A percentile compares a stretch with the other conserved stretches of the same genome.
Evolutionary conservation across 75 land plant species (phyloP).

Genomic region (Cunninghamia lanceolata): DNA sequence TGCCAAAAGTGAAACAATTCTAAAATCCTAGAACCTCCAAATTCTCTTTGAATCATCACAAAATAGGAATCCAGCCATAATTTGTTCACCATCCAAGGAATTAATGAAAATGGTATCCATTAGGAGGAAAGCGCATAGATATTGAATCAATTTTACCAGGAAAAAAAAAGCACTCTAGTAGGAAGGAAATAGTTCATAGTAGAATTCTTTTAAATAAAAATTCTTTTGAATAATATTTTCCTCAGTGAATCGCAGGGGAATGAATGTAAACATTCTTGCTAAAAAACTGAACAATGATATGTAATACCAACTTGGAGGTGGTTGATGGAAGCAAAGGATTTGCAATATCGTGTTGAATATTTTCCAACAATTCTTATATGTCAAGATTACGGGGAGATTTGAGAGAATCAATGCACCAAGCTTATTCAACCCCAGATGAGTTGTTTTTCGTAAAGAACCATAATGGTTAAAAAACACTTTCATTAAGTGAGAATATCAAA

Average conservation of each 20-base stretch:
- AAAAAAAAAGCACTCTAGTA: not conserved
- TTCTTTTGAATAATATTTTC: not conserved
- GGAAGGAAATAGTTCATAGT: not conserved
- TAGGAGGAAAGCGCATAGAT: not conserved
- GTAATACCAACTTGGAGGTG: not conserved
- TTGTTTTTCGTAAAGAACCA: not conserved
- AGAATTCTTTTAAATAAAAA: not conserved
- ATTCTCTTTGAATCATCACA: not conserved
- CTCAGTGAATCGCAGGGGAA: not conserved
- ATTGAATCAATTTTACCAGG: not conserved
- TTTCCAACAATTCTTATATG: not conserved
- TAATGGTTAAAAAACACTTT: not conserved
- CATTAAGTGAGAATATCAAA: not conserved
- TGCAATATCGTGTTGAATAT: not conserved
- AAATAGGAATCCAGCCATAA: not conserved
- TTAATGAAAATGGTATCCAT: not conserved
- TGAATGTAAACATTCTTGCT: not conserved
- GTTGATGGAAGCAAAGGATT: not conserved
- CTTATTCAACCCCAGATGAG: not conserved
- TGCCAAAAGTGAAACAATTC: too few relatives aligned
- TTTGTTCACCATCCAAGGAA: too few relatives aligned
- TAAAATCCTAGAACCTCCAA: not conserved
- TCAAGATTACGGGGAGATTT: not conserved
- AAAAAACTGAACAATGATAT: not conserved
- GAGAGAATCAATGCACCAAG: not conserved